Base-by-base conservation (phyloP, 345 rosid species). In the Aurinia saxatilis region DNA sequence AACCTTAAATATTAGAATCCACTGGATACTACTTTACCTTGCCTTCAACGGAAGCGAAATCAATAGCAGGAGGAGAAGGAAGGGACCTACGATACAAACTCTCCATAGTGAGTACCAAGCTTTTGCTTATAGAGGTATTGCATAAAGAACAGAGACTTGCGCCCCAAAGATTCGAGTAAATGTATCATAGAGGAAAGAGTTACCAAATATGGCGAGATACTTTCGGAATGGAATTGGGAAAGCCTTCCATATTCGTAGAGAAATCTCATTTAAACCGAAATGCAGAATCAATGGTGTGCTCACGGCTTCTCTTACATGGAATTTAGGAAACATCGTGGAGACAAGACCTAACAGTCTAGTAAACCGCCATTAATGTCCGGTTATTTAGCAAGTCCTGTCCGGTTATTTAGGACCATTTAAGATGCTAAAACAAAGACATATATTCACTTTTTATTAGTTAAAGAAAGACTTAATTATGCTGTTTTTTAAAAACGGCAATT, bases 1-100 rank as follows among this genome's bases (percentile, higher is more conserved):
- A 8, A 10, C 29, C 61, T 39, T 13, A 30, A 27, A 5, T 6
- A 27, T 48, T 12, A n/a, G n/a, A n/a, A 35, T 10, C 6, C 0
- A 25, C 4, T 27, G n/a, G 44, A 31, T 0, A 35, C 11, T 17
- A 50, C 66, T 46, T n/a, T 36, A 84, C 96, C 88, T 84, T 90
- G 29, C 97, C 91, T 73, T 84, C 82, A 8, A 77, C 35, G 40
- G 97, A 86, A 56, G 97, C 83, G 71, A 90, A 90, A 14, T 86
- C 97, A 18, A 90, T 72, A 1, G 91, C 95, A 10, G 89, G 91
- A 44, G 91, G 96, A 13, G 95, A 82, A 7, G 86, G 80, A 25
- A 90, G 95, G 7, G 68, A 49, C 2, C 87, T 75, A 11, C 85
- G 70, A 65, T 86, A 86, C 72, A 86, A 68, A 13, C 95, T 82